Evolutionary conservation across 2,329 filamentous ascomycete genomes (phyloP).

Genomic region (Ophiobolus disseminans): DNA sequence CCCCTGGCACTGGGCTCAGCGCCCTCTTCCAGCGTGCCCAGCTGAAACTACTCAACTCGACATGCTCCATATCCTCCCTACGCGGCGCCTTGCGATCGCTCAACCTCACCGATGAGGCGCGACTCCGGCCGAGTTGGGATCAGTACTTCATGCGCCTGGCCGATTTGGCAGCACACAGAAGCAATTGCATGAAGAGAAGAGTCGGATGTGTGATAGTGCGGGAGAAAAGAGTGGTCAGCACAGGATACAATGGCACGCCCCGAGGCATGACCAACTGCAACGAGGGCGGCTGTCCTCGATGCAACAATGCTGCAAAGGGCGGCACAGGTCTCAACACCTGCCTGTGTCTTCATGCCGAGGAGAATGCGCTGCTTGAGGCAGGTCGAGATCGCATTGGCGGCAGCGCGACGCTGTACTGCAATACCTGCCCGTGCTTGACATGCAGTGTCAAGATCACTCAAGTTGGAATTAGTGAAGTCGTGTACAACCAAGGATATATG

Average conservation of each 20-base stretch:
- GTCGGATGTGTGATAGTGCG: constrained; percentile 93
- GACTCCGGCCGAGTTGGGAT: constrained; percentile 91
- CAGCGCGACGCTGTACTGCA: constrained; percentile 85
- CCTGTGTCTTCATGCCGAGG: constrained; percentile 96
- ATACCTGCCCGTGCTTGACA: constrained; percentile 95
- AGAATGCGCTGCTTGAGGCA: constrained; percentile 94
- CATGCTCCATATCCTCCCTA: constrained; percentile 72
- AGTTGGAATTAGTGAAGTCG: constrained; percentile 93
- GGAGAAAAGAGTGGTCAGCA: constrained; percentile 86
- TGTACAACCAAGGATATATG: constrained; percentile 92
- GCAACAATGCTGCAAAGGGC: constrained; percentile 75
- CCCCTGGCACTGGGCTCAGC: constrained; percentile 67
- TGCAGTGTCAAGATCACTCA: constrained; percentile 99
- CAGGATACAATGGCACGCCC: constrained; percentile 98
- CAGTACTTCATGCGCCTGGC: constrained; percentile 98
- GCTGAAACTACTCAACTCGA: constrained; percentile 85
- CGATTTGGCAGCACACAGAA: constrained; percentile 84
- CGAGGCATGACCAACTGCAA: constrained; percentile 87
- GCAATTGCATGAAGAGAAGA: constrained; percentile 97
- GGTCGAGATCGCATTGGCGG: constrained; percentile 87
- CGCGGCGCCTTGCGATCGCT: constrained; percentile 75
- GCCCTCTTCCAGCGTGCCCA: constrained; percentile 82
- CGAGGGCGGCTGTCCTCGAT: constrained; percentile 87
- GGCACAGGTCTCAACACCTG: constrained; percentile 84
- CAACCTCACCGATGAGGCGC: constrained; percentile 77